Evolutionary conservation across 192 early-diverging fungal genomes (phyloP).

Genomic region (Backusella tuberculispora): DNA sequence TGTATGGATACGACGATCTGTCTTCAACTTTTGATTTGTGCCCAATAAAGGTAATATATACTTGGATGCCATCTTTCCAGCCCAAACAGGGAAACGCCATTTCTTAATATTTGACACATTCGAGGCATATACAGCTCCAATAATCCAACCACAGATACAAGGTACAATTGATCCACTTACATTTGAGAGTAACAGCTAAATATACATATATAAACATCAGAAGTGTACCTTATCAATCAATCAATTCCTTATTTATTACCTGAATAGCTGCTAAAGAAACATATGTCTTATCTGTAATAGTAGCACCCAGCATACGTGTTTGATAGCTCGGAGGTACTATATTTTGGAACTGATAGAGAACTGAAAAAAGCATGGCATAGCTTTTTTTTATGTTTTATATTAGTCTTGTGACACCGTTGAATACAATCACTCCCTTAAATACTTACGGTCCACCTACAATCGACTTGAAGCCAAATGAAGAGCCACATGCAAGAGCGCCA

Average conservation of each 20-base stretch:
- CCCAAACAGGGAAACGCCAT: constrained; percentile 52
- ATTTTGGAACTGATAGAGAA: constrained; percentile 54
- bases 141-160: constrained; percentile 46
- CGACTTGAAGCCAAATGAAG: constrained; percentile 45
- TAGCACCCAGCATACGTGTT: constrained; percentile 45
- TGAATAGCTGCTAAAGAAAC: constrained; percentile 47
- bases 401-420: not conserved
- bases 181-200: constrained; percentile 46
- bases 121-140: constrained; percentile 49
- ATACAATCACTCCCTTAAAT: not conserved
- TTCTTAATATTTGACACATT: constrained; percentile 47
- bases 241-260: constrained; percentile 32
- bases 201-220: not conserved
- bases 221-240: not conserved
- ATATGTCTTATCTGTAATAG: constrained; percentile 51
- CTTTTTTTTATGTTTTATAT: constrained; percentile 24
- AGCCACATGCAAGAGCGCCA: constrained; percentile 44
- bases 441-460: constrained; percentile 58
- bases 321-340: constrained; percentile 52
- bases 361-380: constrained; percentile 55
- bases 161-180: constrained; percentile 46
- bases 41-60: constrained; percentile 51
- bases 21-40: constrained; percentile 36
- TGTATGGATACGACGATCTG: constrained; percentile 26
- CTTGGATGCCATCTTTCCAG: constrained; percentile 41